These are phyloP conservation scores for Gnaphalium uliginosum DNA, from an alignment of 129 eudicot genomes.

Conservation along the genomic window DNA sequence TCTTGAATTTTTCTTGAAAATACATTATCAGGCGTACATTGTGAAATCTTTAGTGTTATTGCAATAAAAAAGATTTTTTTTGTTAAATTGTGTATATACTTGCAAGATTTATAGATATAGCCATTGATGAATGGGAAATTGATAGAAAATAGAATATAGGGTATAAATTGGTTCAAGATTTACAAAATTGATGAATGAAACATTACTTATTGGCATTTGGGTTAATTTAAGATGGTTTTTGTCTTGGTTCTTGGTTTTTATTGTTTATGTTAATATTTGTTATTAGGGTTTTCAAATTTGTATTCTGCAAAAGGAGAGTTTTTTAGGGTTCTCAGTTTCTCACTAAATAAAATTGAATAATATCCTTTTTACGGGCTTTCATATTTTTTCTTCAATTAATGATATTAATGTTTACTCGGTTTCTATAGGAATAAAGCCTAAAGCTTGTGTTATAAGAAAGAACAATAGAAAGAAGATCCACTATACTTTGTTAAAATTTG, in stretches of 20 bases:
- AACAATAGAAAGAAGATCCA: no score
- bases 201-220: neutral
- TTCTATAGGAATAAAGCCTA: neutral
- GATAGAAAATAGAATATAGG: neutral
- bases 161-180: constrained; percentile 17
- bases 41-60: constrained; percentile 14
- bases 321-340: constrained; percentile 29
- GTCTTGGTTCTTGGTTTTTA: constrained; percentile 12
- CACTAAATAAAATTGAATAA: neutral
- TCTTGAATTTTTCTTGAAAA: neutral
- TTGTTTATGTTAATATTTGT: neutral
- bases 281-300: neutral
- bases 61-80: neutral
- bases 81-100: no score
- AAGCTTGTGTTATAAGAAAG: neutral
- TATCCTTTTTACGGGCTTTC: neutral
- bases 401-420: neutral
- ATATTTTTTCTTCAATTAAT: neutral
- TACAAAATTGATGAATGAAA: neutral
- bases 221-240: neutral
- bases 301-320: no score
- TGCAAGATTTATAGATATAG: neutral
- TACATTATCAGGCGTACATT: constrained; percentile 18
- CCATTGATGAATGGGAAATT: constrained; percentile 1
- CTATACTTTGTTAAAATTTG: neutral